A percentile compares a stretch with the other conserved stretches of the same genome.
These are phyloP conservation scores for Prunus padus DNA, from an alignment of 306 rosid genomes.

Conservation along the genomic window DNA sequence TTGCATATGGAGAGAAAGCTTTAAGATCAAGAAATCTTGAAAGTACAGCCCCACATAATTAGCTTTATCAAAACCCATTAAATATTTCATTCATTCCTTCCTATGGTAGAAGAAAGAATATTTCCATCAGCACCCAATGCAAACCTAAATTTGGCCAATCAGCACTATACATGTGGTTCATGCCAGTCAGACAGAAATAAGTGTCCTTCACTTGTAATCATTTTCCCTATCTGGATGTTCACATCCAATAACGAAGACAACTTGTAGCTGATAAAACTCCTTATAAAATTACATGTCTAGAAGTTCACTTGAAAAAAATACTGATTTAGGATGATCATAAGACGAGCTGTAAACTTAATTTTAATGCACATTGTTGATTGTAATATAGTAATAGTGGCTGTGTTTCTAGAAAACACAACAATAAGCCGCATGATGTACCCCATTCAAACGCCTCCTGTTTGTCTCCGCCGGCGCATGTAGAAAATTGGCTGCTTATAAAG, in stretches of 20 bases:
- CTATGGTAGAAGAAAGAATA: conserved; percentile 15
- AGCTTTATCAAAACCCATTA: conserved; percentile 30
- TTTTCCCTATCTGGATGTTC: background rate
- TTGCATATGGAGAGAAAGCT: conserved; percentile 7
- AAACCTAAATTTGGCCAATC: background rate
- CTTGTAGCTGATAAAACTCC: background rate
- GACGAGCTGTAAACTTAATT: background rate
- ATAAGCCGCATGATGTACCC: conserved; percentile 18
- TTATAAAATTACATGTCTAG: background rate
- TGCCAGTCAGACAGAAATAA: background rate
- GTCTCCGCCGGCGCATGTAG: background rate
- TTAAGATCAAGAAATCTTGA: conserved; percentile 23
- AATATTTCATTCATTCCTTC: conserved; percentile 16
- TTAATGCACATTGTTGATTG: background rate
- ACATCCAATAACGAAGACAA: background rate
- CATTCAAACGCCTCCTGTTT: background rate
- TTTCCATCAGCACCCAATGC: background rate
- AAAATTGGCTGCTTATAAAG: background rate
- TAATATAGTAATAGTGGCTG: conserved; percentile 22
- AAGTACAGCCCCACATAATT: conserved; percentile 16
- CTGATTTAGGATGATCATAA: background rate
- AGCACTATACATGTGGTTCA: background rate
- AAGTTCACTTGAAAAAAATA: background rate
- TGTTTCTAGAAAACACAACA: conserved; percentile 35
- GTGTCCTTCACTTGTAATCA: background rate